Evolutionary conservation across 352 stramenopile species (phyloP), one percentile per base, ranked within the genome.

Genomic region (Phytophthora boehmeriae): DNA sequence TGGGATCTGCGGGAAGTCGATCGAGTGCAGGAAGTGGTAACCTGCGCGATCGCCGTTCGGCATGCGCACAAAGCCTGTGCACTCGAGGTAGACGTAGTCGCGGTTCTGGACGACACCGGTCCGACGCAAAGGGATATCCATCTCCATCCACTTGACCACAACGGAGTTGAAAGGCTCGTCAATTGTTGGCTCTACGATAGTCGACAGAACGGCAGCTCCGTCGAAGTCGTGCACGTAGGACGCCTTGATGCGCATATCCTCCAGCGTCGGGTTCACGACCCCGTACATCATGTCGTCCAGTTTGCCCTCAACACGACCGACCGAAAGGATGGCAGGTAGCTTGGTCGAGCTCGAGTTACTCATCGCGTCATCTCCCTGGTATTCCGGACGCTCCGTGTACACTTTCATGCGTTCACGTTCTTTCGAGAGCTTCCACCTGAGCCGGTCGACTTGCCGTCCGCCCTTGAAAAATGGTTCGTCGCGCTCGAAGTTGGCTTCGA

Each of bases 21-120:
- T 66, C 49, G 80, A 89, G 66, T 89, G 80, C 49, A 85, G 48
- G 42, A 89, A 65, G 34, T 86, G 75, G 60, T 83, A 89, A 32
- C 80, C 80, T 4, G 82, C 56, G 23, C 59, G 70, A 30, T 88
- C 80, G 13, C 80, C 80, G 14, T 74, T 85, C 13, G 56, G 48
- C 30, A 83, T 64, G 30, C 27, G 48, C 6, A 43, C 56, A 8
- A 80, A 76, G 5, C 80, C 80, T 5, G 76, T 88, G 53, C 58
- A 66, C 32, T 88, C 77, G 10, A 89, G 39, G 45, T 81, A 78
- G 9, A 89, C 80, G 54, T 85, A 78, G 61, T 89, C 80, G 9
- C 72, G 71, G 55, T 84, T 86, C 71, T 77, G 75, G 9, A 76
- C 46, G 23, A 87, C 45, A 13, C 57, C 62, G 9, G 65, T 73